Percentiles rank a stretch among this genome's conserved stretches.
phyloP scores from a whole-genome alignment of 2,329 filamentous ascomycete genomes.

The Fusarium xyrophilum region DNA sequence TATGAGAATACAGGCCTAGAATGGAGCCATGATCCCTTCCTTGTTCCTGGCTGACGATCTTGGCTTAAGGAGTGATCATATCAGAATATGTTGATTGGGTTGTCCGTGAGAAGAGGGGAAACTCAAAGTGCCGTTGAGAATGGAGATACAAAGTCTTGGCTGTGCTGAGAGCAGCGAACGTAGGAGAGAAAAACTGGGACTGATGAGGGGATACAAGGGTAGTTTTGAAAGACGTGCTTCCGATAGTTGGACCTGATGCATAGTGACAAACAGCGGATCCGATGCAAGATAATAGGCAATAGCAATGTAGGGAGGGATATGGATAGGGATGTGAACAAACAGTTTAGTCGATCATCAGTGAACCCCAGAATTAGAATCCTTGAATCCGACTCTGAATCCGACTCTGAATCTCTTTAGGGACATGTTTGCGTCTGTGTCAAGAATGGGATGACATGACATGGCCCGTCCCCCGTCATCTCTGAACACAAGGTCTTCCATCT shows the following conservation, averaged over 20 bases:
- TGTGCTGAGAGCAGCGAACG: not conserved
- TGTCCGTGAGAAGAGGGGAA: not conserved
- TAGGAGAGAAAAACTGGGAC: conserved; percentile 3
- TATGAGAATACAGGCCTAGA: not conserved
- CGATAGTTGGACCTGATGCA: conserved; percentile 3
- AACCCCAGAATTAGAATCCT: not conserved
- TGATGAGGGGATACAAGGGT: conserved; percentile 9
- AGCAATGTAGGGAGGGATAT: not conserved
- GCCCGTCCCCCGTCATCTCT: conserved; percentile 17
- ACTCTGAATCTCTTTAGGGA: conserved; percentile 14
- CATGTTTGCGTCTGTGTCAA: conserved; percentile 36
- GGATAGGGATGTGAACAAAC: conserved; percentile 13
- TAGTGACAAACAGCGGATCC: conserved; percentile 23
- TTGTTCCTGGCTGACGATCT: conserved; percentile 10
- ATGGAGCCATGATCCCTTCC: not conserved
- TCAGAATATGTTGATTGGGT: not conserved
- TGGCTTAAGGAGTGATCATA: not conserved
- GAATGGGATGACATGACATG: conserved; percentile 31
- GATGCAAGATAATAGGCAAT: not conserved
- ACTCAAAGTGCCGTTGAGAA: not conserved
- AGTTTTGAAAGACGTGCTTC: not conserved
- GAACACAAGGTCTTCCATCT: conserved; percentile 11
- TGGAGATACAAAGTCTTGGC: not conserved
- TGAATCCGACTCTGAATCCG: conserved; percentile 1
- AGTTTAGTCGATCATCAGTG: not conserved